phyloP scores from a whole-genome alignment of 768 basidiomycete species.

The Serendipita sp. region DNA sequence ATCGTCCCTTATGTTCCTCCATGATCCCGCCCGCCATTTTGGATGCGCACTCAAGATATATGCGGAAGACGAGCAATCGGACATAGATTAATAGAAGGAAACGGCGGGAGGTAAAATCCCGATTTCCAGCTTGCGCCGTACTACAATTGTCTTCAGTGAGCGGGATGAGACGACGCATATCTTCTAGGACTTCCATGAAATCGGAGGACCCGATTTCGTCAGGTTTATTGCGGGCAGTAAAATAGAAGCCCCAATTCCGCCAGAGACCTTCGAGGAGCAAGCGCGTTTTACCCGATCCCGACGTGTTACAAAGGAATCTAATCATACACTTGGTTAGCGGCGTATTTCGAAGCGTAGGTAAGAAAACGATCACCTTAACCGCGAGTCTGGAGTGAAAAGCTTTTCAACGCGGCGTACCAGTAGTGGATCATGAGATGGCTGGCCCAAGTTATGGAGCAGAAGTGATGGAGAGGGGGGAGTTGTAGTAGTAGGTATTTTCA shows the following conservation, averaged over 20 bases:
- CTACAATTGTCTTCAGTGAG: neutral
- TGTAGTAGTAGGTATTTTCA: neutral
- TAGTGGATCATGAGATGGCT: neutral
- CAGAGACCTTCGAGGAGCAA: neutral
- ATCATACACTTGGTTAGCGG: neutral
- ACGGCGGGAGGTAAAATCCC: neutral
- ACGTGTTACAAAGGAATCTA: neutral
- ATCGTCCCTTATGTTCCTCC: neutral
- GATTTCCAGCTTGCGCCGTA: neutral
- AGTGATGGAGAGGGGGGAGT: neutral
- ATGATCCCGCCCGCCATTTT: neutral
- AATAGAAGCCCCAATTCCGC: neutral
- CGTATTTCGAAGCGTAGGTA: too few relatives aligned
- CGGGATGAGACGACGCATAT: neutral
- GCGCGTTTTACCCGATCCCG: constrained; percentile 2
- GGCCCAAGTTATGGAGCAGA: neutral
- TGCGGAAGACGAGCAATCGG: neutral
- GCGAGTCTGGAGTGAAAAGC: neutral
- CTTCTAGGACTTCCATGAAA: neutral
- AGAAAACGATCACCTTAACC: neutral
- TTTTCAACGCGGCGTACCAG: neutral
- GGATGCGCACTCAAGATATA: neutral
- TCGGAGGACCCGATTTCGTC: neutral
- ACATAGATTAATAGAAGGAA: neutral
- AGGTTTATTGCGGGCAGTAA: neutral